Base-by-base conservation (phyloP, 441 rosid genomes). In the Syzygium malaccense region DNA sequence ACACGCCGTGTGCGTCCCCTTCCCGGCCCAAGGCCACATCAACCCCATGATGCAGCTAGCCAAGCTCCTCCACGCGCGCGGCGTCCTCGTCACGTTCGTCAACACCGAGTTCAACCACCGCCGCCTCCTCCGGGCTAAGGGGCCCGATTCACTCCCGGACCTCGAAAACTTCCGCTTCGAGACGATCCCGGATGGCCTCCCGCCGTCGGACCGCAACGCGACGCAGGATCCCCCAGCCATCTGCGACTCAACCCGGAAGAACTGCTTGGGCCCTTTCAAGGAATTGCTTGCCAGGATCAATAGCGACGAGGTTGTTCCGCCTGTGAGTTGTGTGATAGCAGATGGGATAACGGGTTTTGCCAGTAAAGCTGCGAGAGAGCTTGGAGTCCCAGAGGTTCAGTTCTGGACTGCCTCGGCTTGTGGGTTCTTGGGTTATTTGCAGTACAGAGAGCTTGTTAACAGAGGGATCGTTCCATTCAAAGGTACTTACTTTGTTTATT, bases 401-500 rank as follows among this genome's bases (percentile, higher is more conserved):
- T 88, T 88, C 45, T 88, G 87, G 87, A 88, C 90, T 53, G 37
- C 87, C 26, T 68, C 86, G 8, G 85, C 85, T 45, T 88, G 88
- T 55, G 87, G 88, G 9, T 86, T 88, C 4, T 55, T 88, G 90
- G 88, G 55, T 7, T 86, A 66, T 64, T 54, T 55, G n/a, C 87
- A 88, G 30, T 88, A 33, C 64, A 55, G 49, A 26, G 71, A 45
- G 55, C 88, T 88, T 11, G 55, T 56, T 23, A 48, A 88, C 8
- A 88, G 58, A 49, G 90, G 90, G 55, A 55, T 88, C n/a, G 49
- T 88, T 68, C 88, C 90, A 33, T 45, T 88, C 14, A 75, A 88
- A 88, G 90, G 90, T 88, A 80, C 41, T 23, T 14, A 14, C 20
- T 66, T 64, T 26, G 32, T 25, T 58, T 86, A 41, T 28, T 60